Evolutionary conservation across 78 protist species (phyloP).

Genomic region (Guillardia theta): DNA sequence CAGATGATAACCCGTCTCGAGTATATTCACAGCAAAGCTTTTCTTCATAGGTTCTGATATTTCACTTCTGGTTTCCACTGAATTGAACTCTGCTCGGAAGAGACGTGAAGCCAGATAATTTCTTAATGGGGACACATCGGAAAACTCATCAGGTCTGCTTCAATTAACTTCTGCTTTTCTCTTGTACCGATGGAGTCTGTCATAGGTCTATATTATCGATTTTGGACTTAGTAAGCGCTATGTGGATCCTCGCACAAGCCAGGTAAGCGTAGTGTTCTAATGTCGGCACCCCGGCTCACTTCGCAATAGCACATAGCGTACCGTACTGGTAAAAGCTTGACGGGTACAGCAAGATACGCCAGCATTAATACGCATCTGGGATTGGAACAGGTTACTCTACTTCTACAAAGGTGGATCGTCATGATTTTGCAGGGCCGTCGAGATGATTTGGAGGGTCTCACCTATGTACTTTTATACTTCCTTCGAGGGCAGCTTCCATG

Average conservation of each 20-base stretch:
- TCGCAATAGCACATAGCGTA: slow-evolving; percentile 94
- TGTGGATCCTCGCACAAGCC: not conserved
- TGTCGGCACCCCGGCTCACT: no score
- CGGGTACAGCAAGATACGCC: slow-evolving; percentile 96
- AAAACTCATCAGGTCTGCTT: slow-evolving; percentile 58
- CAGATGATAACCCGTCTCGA: slow-evolving; percentile 1
- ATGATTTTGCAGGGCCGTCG: not conserved
- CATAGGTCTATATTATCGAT: slow-evolving; percentile 82
- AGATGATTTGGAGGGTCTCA: no score
- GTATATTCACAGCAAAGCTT: not conserved
- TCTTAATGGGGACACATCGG: slow-evolving; percentile 89
- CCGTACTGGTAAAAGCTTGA: slow-evolving; percentile 91
- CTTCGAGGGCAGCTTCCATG: no score
- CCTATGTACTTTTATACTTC: no score
- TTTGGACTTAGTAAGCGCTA: slow-evolving; percentile 95
- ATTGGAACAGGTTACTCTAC: slow-evolving; percentile 54
- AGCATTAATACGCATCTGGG: slow-evolving; percentile 92
- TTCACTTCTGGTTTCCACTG: not conserved
- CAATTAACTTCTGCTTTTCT: no score
- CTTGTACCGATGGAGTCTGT: not conserved
- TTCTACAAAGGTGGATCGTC: not conserved
- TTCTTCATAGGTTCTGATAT: not conserved
- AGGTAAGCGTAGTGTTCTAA: no score
- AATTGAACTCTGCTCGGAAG: not conserved
- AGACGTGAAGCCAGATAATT: slow-evolving; percentile 95